Percentiles rank a stretch among this genome's conserved stretches.
Conservation (phyloP, 306 rosid species). For the Gynostemma pentaphyllum region DNA sequence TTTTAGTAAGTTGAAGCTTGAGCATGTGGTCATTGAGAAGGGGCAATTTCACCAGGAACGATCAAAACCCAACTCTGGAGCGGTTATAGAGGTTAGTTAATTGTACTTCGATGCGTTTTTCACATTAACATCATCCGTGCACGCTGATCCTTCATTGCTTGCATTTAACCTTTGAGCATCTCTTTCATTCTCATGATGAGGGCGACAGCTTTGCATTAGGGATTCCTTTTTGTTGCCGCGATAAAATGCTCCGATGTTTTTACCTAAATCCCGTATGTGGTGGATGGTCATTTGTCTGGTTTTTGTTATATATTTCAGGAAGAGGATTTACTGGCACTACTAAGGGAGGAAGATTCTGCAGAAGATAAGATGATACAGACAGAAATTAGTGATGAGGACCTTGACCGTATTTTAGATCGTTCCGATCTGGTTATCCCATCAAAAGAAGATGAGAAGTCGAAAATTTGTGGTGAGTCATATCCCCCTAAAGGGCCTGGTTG, state of each 20-base stretch:
- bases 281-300: not conserved
- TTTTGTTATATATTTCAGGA: not conserved
- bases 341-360: slow-evolving; percentile 60
- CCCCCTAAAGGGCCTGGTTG: slow-evolving; percentile 92
- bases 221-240: not conserved
- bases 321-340: slow-evolving; percentile 57
- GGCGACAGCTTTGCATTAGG: not conserved
- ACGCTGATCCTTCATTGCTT: slow-evolving; percentile 1
- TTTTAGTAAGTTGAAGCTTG: slow-evolving; percentile 93
- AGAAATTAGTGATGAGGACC: slow-evolving; percentile 52
- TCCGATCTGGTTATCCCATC: slow-evolving; percentile 41
- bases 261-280: not conserved
- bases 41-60: slow-evolving; percentile 88
- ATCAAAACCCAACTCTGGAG: slow-evolving; percentile 16
- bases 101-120: not conserved
- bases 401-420: slow-evolving; percentile 70
- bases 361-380: slow-evolving; percentile 79
- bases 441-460: not conserved
- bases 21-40: slow-evolving; percentile 85
- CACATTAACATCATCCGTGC: not conserved
- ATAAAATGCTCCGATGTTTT: not conserved
- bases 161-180: not conserved
- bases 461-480: slow-evolving; percentile 12
- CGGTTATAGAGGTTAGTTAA: slow-evolving; percentile 46
- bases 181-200: not conserved